Evolutionary conservation across 2,329 filamentous ascomycete genomes (phyloP), one percentile per base, ranked within the genome.

Genomic region (Periconia sp.): DNA sequence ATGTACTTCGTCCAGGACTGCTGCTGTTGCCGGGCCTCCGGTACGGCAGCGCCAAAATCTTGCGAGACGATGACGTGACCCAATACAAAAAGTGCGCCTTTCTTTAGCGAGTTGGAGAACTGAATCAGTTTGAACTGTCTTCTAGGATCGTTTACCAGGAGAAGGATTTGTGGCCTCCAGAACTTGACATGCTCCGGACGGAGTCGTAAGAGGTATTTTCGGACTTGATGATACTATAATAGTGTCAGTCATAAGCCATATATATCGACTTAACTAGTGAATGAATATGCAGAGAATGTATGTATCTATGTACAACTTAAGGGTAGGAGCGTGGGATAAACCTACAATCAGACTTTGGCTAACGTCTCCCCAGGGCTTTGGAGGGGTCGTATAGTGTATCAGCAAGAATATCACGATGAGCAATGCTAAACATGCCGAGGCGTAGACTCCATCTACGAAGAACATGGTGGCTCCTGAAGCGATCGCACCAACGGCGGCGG

Each of bases 181-280:
- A 95, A 95, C 61, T 95, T 95, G 68, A 95, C 91, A 63, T 95
- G 90, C 58, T 95, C 90, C 24, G 89, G 89, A 36, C 84, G 85
- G 21, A 95, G 74, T n/a, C 89, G 83, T 21, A 95, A 75, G 21
- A 95, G 72, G 61, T 95, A 95, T 59, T 95, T 95, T 46, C 90
- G 82, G 11, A 95, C 89, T 72, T 95, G 90, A 51, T 87, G 83
- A 61, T 95, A 95, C 32, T 43, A 19, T 23, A 6, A 4, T 16
- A 3, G 9, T 18, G 32, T 42, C 19, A 42, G 40, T 16, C n/a
- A n/a, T n/a, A n/a, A n/a, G n/a, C n/a, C n/a, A n/a, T n/a, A n/a
- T n/a, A n/a, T n/a, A n/a, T n/a, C n/a, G n/a, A n/a, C n/a, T n/a
- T n/a, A n/a, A n/a, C n/a, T n/a, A n/a, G n/a, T n/a, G n/a, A n/a